Evolutionary conservation across 2,329 filamentous ascomycete species (phyloP).

Genomic region (Lachnellula cervina): DNA sequence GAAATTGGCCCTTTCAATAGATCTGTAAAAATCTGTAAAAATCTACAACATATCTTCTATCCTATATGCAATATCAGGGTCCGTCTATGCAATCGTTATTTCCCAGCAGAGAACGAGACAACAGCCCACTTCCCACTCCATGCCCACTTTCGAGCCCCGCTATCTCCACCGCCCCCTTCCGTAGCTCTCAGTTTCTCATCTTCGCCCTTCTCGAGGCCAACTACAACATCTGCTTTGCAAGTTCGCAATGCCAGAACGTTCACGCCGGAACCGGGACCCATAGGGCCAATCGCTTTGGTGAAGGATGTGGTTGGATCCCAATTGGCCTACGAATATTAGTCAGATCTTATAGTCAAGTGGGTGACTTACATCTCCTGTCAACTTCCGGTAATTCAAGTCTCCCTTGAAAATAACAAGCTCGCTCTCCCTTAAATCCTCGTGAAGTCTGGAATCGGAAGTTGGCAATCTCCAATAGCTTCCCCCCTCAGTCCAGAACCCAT

Average conservation of each 20-base stretch:
- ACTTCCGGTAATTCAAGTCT: slow-evolving; percentile 91
- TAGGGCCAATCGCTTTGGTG: slow-evolving; percentile 73
- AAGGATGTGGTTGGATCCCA: slow-evolving; percentile 92
- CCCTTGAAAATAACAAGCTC: slow-evolving; percentile 96
- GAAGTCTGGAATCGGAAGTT: slow-evolving; percentile 58
- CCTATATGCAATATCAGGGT: not conserved
- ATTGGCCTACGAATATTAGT: slow-evolving; percentile 45
- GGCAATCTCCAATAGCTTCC: slow-evolving; percentile 90
- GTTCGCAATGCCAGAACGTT: slow-evolving; percentile 85
- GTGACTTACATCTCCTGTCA: slow-evolving; percentile 74
- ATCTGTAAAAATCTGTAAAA: no score
- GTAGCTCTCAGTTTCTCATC: slow-evolving; percentile 72
- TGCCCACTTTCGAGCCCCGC: slow-evolving; percentile 71
- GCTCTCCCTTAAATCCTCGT: slow-evolving; percentile 72
- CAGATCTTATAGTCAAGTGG: not conserved
- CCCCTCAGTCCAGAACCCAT: slow-evolving; percentile 84
- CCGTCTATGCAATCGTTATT: slow-evolving; percentile 33
- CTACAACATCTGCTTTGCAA: slow-evolving; percentile 94
- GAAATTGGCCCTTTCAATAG: not conserved
- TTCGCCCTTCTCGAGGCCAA: slow-evolving; percentile 74
- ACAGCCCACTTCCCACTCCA: slow-evolving; percentile 97
- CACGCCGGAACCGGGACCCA: slow-evolving; percentile 76
- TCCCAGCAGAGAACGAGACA: slow-evolving; percentile 75
- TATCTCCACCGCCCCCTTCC: slow-evolving; percentile 66
- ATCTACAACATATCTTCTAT: not conserved